Percentiles rank a stretch among this genome's conserved stretches.
phyloP scores from a whole-genome alignment of 371 early-diverging fungal genomes.

The Mucor ambiguus region DNA sequence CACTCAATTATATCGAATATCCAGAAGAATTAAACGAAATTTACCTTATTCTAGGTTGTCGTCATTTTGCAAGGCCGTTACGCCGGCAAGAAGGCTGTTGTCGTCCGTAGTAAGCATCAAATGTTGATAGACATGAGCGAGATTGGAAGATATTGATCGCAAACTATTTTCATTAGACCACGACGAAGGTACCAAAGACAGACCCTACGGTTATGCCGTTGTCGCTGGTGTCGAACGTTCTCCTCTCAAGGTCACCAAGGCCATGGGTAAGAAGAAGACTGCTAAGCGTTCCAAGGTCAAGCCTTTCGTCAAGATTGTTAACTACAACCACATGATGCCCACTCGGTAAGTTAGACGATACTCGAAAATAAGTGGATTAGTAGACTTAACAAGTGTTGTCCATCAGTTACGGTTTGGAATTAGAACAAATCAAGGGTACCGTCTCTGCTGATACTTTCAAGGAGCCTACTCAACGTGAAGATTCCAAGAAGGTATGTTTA shows the following conservation, averaged over 20 bases:
- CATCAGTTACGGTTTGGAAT: slow-evolving; percentile 77
- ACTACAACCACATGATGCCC: slow-evolving; percentile 99
- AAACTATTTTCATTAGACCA: slow-evolving; percentile 47
- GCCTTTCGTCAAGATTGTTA: slow-evolving; percentile 98
- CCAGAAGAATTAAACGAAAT: not conserved
- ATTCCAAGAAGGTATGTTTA: slow-evolving; percentile 75
- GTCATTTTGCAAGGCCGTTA: slow-evolving; percentile 96
- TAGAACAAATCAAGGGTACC: slow-evolving; percentile 86
- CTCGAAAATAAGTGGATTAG: not conserved
- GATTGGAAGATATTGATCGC: slow-evolving; percentile 2
- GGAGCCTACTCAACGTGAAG: slow-evolving; percentile 91
- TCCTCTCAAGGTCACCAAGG: slow-evolving; percentile 94
- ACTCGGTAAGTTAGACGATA: slow-evolving; percentile 69
- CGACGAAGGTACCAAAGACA: slow-evolving; percentile 90
- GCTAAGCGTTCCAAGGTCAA: slow-evolving; percentile 96
- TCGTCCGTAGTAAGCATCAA: slow-evolving; percentile 87
- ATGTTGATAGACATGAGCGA: not conserved
- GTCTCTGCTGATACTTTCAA: slow-evolving; percentile 89
- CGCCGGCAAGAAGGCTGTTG: slow-evolving; percentile 99
- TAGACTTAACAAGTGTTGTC: not conserved
- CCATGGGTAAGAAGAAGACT: slow-evolving; percentile 93
- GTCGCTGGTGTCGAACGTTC: slow-evolving; percentile 97
- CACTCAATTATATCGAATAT: not conserved
- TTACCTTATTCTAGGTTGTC: slow-evolving; percentile 73
- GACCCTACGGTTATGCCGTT: slow-evolving; percentile 96